Base-by-base conservation (phyloP, 306 rosid genomes). In the Lathyrus tuberosus region DNA sequence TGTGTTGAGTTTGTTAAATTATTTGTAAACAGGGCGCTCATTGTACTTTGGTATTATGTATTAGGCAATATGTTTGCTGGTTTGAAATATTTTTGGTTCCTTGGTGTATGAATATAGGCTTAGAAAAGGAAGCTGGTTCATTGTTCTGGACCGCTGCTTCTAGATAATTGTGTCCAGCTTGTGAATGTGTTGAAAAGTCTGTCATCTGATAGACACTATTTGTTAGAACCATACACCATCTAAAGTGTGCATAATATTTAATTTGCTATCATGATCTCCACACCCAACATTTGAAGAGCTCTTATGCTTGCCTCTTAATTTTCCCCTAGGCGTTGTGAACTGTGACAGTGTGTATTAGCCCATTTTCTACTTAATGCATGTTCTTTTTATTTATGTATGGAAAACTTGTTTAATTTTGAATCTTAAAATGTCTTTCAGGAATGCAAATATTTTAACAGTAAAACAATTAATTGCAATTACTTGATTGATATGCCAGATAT, bases 401-500 rank as follows among this genome's bases (percentile, higher is more conserved):
- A 24, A 22, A 38, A 38, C 0, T 38, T 43, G 54, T 58, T 24
- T 75, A 75, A n/a, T 74, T 38, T 75, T 48, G 15, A 58, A 18
- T 10, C 62, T 48, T 33, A 0, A 33, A 57, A 12, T 26, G 9
- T 69, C 4, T 4, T 10, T 5, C 37, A 33, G 38, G 44, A 59
- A 40, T 10, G 12, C 24, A 4, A 24, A 11, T 54, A 8, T 11
- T 38, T 22, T 8, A 18, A 22, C 28, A 0, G 9, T n/a, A n/a
- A 14, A 57, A 20, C 8, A 62, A 17, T 9, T 16, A 22, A 31
- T 12, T 35, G 62, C 15, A 62, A 35, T 63, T 54, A 68, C 53
- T 62, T 61, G 7, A 47, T 49, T 65, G 57, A 48, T 30, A 49
- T 18, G 52, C 40, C 48, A 70, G 20, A 72, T 31, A 24, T 72